These are phyloP conservation scores for Solanum medicagineum DNA, from an alignment of 257 asterid genomes.

Conservation along the genomic window DNA sequence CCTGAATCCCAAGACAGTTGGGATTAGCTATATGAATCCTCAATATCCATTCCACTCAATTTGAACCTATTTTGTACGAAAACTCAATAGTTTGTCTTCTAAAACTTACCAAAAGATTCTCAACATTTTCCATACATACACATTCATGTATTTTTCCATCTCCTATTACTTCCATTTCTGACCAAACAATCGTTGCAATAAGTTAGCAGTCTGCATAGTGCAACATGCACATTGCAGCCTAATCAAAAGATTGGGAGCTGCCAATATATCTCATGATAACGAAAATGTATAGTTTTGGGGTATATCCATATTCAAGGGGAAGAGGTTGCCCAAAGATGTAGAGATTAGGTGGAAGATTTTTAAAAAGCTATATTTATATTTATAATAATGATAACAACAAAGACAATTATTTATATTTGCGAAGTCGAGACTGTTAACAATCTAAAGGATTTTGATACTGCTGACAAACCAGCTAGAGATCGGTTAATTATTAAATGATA, in stretches of 20 bases:
- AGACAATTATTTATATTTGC: neutral
- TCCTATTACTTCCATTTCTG: neutral
- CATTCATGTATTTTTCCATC: neutral
- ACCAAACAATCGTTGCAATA: neutral
- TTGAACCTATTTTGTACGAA: neutral
- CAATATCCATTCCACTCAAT: neutral
- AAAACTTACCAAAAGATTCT: neutral
- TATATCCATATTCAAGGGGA: neutral
- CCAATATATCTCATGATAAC: neutral
- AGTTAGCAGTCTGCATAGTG: neutral
- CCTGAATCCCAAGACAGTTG: neutral
- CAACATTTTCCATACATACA: neutral
- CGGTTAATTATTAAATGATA: neutral
- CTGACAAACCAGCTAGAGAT: neutral
- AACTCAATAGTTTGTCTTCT: neutral
- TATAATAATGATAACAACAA: neutral
- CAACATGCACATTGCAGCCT: too few relatives aligned
- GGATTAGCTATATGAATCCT: neutral
- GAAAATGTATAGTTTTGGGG: neutral
- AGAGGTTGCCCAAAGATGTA: neutral
- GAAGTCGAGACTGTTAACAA: neutral
- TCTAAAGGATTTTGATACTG: neutral
- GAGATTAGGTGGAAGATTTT: neutral
- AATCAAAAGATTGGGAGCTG: neutral
- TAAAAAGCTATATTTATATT: neutral